phyloP scores from a whole-genome alignment of 2,329 filamentous ascomycete genomes.

The Aspergillus niger region DNA sequence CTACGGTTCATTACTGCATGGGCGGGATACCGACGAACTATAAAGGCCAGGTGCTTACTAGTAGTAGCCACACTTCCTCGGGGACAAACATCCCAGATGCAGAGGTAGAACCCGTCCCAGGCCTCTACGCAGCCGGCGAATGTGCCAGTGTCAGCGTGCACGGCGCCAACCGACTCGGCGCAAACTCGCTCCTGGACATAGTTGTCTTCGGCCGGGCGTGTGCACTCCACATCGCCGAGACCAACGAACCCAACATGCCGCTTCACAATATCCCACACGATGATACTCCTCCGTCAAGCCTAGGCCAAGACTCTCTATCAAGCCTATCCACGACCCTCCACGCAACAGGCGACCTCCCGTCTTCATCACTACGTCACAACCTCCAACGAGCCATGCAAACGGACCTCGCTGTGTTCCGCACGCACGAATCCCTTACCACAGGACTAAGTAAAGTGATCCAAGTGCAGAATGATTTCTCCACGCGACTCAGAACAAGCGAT shows the following conservation, averaged over 20 bases:
- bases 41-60: slow-evolving; percentile 70
- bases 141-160: slow-evolving; percentile 97
- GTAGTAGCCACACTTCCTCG: too few species aligned
- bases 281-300: not conserved
- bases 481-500: slow-evolving; percentile 82
- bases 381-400: slow-evolving; percentile 76
- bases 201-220: slow-evolving; percentile 98
- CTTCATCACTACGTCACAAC: not conserved
- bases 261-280: not conserved
- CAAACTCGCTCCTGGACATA: slow-evolving; percentile 96
- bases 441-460: not conserved
- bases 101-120: slow-evolving; percentile 62
- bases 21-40: slow-evolving; percentile 93
- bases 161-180: slow-evolving; percentile 94
- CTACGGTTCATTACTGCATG: slow-evolving; percentile 99
- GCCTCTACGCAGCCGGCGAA: slow-evolving; percentile 94
- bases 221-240: slow-evolving; percentile 84
- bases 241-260: slow-evolving; percentile 8
- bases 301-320: slow-evolving; percentile 60
- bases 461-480: not conserved
- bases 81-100: too few species aligned
- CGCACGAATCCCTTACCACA: slow-evolving; percentile 81
- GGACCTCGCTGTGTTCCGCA: slow-evolving; percentile 95
- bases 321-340: slow-evolving; percentile 75
- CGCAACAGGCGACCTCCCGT: slow-evolving; percentile 72